Percentiles rank a stretch among this genome's conserved stretches.
These are phyloP conservation scores for Sphagnum contortum DNA, from an alignment of 225 moss, liverwort and hornwort genomes.

Conservation along the genomic window DNA sequence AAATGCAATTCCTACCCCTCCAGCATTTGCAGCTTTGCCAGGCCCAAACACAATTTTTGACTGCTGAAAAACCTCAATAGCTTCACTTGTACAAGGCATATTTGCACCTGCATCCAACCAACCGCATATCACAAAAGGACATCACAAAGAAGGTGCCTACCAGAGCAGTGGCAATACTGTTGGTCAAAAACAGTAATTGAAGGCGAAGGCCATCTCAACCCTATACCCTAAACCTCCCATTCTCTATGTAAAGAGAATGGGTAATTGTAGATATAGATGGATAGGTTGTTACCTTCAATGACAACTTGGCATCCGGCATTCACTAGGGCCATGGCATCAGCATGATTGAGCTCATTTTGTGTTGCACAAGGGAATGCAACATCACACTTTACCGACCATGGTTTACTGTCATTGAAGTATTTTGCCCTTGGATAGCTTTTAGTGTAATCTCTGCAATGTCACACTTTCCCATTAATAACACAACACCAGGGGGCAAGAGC, in stretches of 20 bases:
- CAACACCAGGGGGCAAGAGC: background rate
- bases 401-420: slow-evolving; percentile 90
- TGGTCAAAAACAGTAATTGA: no score
- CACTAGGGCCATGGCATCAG: slow-evolving; percentile 90
- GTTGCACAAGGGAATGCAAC: slow-evolving; percentile 96
- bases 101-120: slow-evolving; percentile 28
- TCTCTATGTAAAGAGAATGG: no score
- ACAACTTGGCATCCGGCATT: slow-evolving; percentile 87
- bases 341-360: slow-evolving; percentile 97
- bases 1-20: slow-evolving; percentile 25
- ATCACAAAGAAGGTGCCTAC: no score
- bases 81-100: slow-evolving; percentile 55
- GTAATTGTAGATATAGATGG: no score
- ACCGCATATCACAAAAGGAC: background rate
- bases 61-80: slow-evolving; percentile 45
- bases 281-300: slow-evolving; percentile 30
- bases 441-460: slow-evolving; percentile 42
- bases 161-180: no score
- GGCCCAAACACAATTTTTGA: slow-evolving; percentile 47
- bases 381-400: slow-evolving; percentile 96
- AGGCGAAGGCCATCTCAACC: no score
- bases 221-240: no score
- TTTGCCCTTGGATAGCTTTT: slow-evolving; percentile 80
- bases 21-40: slow-evolving; percentile 57
- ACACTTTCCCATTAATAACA: background rate